phyloP scores from a whole-genome alignment of 495 filamentous ascomycete species.

The Aspergillus coremiiformis region DNA sequence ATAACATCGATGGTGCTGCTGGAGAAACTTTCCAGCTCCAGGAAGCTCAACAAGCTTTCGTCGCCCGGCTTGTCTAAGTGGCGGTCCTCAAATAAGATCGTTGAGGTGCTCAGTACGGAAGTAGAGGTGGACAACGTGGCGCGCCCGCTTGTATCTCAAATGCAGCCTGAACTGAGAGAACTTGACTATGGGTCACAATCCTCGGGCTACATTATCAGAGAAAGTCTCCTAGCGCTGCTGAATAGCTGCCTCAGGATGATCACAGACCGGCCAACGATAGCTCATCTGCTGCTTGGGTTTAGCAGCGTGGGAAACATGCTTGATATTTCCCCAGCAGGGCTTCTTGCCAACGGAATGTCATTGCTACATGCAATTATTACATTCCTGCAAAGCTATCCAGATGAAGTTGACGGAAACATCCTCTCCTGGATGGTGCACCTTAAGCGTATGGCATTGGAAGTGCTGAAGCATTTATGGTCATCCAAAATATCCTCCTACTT shows the following conservation, averaged over 20 bases:
- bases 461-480: constrained; percentile 74
- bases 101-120: constrained; percentile 66
- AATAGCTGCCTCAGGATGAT: constrained; percentile 65
- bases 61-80: constrained; percentile 37
- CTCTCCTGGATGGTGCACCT: constrained; percentile 64
- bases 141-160: constrained; percentile 55
- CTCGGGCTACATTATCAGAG: constrained; percentile 65
- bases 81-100: constrained; percentile 67
- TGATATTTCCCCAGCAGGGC: constrained; percentile 51
- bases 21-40: constrained; percentile 75
- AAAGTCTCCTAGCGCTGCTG: constrained; percentile 73
- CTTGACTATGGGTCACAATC: constrained; percentile 53
- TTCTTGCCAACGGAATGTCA: constrained; percentile 60
- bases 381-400: constrained; percentile 55
- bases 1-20: constrained; percentile 70
- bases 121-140: constrained; percentile 63
- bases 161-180: constrained; percentile 55
- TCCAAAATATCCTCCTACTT: constrained; percentile 71
- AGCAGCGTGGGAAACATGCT: constrained; percentile 59
- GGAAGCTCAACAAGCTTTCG: constrained; percentile 55
- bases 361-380: constrained; percentile 75
- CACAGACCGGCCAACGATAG: constrained; percentile 68
- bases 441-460: constrained; percentile 66
- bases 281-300: constrained; percentile 88
- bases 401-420: constrained; percentile 52